A percentile compares a stretch with the other conserved stretches of the same genome.
Evolutionary conservation across 345 rosid genomes (phyloP).

Genomic region (Eucalyptus tenuipes): DNA sequence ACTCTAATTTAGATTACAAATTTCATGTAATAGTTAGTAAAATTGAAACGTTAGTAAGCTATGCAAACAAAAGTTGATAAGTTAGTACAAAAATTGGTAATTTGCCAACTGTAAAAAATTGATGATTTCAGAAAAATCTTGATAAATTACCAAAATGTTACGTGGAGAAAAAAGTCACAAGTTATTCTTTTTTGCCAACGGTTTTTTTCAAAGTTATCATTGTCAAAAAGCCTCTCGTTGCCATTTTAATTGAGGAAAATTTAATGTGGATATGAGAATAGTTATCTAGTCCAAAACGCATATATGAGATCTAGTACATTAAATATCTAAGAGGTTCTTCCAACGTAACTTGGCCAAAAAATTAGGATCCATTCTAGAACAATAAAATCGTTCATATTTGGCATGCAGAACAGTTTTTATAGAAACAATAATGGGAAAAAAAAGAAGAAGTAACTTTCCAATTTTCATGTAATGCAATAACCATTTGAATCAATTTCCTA

Average conservation of each 20-base stretch:
- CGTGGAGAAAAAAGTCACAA: neutral
- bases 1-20: neutral
- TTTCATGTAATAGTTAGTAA: neutral
- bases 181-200: too few relatives aligned
- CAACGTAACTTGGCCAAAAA: neutral
- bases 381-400: neutral
- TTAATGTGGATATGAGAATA: neutral
- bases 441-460: neutral
- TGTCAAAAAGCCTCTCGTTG: neutral
- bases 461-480: neutral
- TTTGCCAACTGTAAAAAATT: neutral
- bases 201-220: too few relatives aligned
- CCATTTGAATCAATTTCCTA: neutral
- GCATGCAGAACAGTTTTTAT: neutral
- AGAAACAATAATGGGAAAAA: neutral
- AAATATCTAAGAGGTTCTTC: neutral
- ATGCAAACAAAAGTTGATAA: neutral
- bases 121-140: neutral
- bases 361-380: neutral
- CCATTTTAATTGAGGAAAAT: neutral
- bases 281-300: neutral
- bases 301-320: neutral
- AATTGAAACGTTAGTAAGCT: neutral
- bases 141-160: too few relatives aligned
- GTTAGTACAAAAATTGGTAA: neutral